Conservation (phyloP, 2,329 filamentous ascomycete genomes). For the Escovopsis sp. region DNA sequence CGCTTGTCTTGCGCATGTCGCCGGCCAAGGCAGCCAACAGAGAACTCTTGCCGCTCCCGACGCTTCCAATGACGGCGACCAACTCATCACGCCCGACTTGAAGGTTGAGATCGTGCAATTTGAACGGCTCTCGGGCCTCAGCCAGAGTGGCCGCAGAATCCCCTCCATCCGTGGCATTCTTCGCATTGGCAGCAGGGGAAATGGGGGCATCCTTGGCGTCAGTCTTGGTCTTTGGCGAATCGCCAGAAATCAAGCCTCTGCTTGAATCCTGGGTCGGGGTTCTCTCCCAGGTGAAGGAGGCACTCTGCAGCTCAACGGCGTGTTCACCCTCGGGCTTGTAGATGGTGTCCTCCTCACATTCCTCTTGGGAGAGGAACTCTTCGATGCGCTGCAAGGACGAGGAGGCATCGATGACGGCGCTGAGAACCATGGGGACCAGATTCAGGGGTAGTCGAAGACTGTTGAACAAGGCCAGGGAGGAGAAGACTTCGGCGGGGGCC, state of each 20-base stretch:
- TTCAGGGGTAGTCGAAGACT: conserved; percentile 81
- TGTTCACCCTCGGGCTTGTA: conserved; percentile 42
- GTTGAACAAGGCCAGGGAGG: conserved; percentile 88
- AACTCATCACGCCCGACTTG: conserved; percentile 60
- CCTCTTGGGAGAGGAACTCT: conserved; percentile 76
- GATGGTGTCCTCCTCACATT: conserved; percentile 57
- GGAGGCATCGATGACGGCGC: conserved; percentile 80
- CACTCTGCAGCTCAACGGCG: conserved; percentile 56
- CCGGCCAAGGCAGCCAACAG: conserved; percentile 79
- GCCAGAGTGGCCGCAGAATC: conserved; percentile 40
- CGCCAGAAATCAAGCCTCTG: conserved; percentile 22
- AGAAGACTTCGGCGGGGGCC: conserved; percentile 69
- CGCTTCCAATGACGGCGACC: conserved; percentile 73
- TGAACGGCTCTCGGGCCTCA: conserved; percentile 53
- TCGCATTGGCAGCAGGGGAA: conserved; percentile 18
- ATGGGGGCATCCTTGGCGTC: conserved; percentile 20
- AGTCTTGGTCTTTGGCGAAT: conserved; percentile 25
- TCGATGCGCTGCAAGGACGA: conserved; percentile 74
- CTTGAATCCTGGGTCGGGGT: conserved; percentile 40
- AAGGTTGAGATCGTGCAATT: conserved; percentile 53
- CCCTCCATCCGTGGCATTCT: conserved; percentile 18
- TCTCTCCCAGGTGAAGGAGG: conserved; percentile 79
- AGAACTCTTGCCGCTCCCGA: conserved; percentile 82
- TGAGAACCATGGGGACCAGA: conserved; percentile 72
- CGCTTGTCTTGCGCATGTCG: conserved; percentile 76